These are phyloP conservation scores for Ceratocystis harringtonii DNA, from an alignment of 2,329 filamentous ascomycete genomes.

Conservation along the genomic window DNA sequence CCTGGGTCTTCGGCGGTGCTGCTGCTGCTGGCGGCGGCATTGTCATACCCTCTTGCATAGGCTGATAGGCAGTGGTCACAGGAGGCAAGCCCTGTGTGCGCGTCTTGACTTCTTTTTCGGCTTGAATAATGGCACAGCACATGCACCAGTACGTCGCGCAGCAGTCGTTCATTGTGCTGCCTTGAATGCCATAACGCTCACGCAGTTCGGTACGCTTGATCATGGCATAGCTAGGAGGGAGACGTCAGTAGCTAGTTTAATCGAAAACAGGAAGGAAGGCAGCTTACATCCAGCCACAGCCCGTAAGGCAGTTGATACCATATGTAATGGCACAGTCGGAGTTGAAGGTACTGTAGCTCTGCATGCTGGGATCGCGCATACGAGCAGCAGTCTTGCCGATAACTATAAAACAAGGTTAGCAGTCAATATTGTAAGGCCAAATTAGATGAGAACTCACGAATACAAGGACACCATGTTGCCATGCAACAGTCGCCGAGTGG, in stretches of 20 bases:
- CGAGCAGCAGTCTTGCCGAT: slow-evolving; percentile 32
- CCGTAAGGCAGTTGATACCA: slow-evolving; percentile 27
- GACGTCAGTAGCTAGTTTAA: slow-evolving; percentile 3
- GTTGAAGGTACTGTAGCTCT: slow-evolving; percentile 27
- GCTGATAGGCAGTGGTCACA: slow-evolving; percentile 26
- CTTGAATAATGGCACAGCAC: slow-evolving; percentile 43
- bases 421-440: background rate
- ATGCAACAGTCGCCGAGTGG: slow-evolving; percentile 29
- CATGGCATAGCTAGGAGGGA: slow-evolving; percentile 29
- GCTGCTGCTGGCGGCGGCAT: slow-evolving; percentile 22
- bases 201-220: slow-evolving; percentile 40
- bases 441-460: slow-evolving; percentile 25
- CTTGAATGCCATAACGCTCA: slow-evolving; percentile 37
- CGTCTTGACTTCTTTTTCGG: slow-evolving; percentile 38
- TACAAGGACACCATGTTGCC: slow-evolving; percentile 29
- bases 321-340: slow-evolving; percentile 30
- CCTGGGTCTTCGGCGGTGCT: background rate
- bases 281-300: slow-evolving; percentile 31
- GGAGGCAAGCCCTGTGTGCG: slow-evolving; percentile 21
- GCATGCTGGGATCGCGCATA: slow-evolving; percentile 30
- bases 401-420: slow-evolving; percentile 23
- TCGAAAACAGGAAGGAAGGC: background rate
- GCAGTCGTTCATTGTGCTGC: slow-evolving; percentile 35
- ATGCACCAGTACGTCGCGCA: slow-evolving; percentile 39
- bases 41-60: slow-evolving; percentile 26